Evolutionary conservation across 345 rosid genomes (phyloP).

Genomic region (Camelina laxa): DNA sequence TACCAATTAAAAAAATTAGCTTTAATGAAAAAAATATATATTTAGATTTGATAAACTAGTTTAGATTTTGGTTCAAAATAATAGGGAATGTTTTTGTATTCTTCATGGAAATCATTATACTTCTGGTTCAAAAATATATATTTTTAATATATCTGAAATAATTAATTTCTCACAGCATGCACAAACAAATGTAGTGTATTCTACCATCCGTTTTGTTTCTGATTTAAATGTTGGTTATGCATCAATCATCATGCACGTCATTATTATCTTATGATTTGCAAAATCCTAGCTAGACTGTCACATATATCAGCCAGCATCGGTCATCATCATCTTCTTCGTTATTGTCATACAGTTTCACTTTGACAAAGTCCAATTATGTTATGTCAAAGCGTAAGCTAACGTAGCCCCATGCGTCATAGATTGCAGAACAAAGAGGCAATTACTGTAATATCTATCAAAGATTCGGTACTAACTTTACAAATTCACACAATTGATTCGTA

Average conservation of each 20-base stretch:
- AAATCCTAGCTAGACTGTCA: constrained; percentile 1
- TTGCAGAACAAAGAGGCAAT: constrained; percentile 1
- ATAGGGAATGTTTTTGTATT: too few species aligned
- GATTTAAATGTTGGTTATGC: not conserved
- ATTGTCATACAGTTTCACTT: not conserved
- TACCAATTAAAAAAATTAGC: too few species aligned
- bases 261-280: not conserved
- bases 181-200: not conserved
- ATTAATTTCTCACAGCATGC: not conserved
- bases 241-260: constrained; percentile 11
- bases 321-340: not conserved
- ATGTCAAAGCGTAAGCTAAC: constrained; percentile 14
- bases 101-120: too few species aligned
- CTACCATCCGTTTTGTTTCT: not conserved
- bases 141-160: not conserved
- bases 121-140: too few species aligned
- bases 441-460: constrained; percentile 13
- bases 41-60: too few species aligned
- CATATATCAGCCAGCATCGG: not conserved
- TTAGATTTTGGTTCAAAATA: too few species aligned
- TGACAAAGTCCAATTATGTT: constrained; percentile 13
- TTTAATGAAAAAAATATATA: too few species aligned
- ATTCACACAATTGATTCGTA: not conserved
- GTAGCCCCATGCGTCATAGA: constrained; percentile 28
- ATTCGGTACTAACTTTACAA: constrained; percentile 24